A percentile compares a stretch with the other conserved stretches of the same genome.
phyloP scores from a whole-genome alignment of 352 stramenopile genomes.

The Pythium scleroteichum region DNA sequence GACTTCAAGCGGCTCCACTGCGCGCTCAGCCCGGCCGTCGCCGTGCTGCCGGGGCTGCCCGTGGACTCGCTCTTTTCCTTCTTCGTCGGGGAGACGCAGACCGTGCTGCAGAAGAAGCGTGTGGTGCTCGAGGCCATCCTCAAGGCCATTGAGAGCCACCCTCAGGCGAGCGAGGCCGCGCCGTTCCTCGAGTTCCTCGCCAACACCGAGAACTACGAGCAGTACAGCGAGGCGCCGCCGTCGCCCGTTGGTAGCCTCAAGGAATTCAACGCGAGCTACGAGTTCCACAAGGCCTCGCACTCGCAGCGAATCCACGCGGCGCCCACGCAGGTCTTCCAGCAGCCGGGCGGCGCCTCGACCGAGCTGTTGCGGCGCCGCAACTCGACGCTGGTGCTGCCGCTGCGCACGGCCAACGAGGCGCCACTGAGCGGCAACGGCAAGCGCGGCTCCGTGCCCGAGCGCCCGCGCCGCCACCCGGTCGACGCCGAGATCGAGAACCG shows the following conservation, averaged over 20 bases:
- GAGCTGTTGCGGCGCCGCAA: slow-evolving; percentile 25
- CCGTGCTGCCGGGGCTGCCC: slow-evolving; percentile 46
- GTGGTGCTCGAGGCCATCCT: slow-evolving; percentile 61
- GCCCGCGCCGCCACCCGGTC: slow-evolving; percentile 19
- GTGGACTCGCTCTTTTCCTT: slow-evolving; percentile 63
- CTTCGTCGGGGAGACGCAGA: slow-evolving; percentile 68
- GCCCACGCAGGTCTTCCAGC: slow-evolving; percentile 10
- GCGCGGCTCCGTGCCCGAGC: not conserved
- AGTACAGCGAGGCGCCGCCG: slow-evolving; percentile 32
- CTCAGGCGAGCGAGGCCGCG: slow-evolving; percentile 46
- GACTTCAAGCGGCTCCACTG: slow-evolving; percentile 74
- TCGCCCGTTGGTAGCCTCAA: slow-evolving; percentile 34
- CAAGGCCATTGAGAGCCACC: slow-evolving; percentile 60
- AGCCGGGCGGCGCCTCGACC: slow-evolving; percentile 7
- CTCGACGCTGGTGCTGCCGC: slow-evolving; percentile 22
- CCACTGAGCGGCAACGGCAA: not conserved
- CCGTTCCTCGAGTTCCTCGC: slow-evolving; percentile 73
- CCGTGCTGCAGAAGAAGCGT: slow-evolving; percentile 64
- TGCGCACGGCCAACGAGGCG: slow-evolving; percentile 3
- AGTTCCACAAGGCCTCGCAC: slow-evolving; percentile 25
- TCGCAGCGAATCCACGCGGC: slow-evolving; percentile 15
- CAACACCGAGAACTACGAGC: slow-evolving; percentile 57
- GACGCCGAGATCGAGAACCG: slow-evolving; percentile 38
- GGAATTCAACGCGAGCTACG: slow-evolving; percentile 31
- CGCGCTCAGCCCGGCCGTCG: slow-evolving; percentile 49